A percentile compares a stretch with the other conserved stretches of the same genome.
These are phyloP conservation scores for Fusarium begoniae DNA, from an alignment of 2,329 filamentous ascomycete species.

Conservation along the genomic window DNA sequence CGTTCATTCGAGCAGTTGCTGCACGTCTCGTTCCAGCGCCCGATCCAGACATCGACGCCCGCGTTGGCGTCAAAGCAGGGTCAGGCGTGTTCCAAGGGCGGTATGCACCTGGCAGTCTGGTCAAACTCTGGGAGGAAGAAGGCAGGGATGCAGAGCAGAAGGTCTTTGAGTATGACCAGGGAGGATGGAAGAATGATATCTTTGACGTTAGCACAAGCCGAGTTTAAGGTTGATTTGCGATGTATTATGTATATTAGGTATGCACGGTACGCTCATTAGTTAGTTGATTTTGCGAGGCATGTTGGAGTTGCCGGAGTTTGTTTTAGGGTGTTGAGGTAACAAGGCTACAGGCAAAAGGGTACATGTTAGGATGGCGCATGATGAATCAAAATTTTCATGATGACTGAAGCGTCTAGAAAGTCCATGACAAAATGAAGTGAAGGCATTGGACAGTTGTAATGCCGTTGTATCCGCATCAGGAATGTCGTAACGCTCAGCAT, in stretches of 20 bases:
- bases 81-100: slow-evolving; percentile 77
- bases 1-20: slow-evolving; percentile 84
- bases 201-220: slow-evolving; percentile 65
- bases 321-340: neutral
- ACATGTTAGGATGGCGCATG: slow-evolving; percentile 12
- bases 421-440: neutral
- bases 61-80: slow-evolving; percentile 72
- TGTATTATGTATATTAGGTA: slow-evolving; percentile 1
- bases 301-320: slow-evolving; percentile 26
- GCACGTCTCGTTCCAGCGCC: slow-evolving; percentile 76
- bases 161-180: slow-evolving; percentile 76
- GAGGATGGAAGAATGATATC: slow-evolving; percentile 87
- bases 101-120: slow-evolving; percentile 89
- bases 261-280: slow-evolving; percentile 13
- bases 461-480: slow-evolving; percentile 3
- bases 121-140: slow-evolving; percentile 90
- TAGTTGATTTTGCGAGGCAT: slow-evolving; percentile 11
- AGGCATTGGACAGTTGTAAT: neutral
- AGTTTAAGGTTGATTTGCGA: slow-evolving; percentile 20
- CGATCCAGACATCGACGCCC: slow-evolving; percentile 79
- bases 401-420: slow-evolving; percentile 6
- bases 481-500: neutral
- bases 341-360: slow-evolving; percentile 10
- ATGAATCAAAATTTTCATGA: slow-evolving; percentile 6
- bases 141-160: slow-evolving; percentile 74